Conservation (phyloP, 1,284 basidiomycete species). For the Ustilago tritici region DNA sequence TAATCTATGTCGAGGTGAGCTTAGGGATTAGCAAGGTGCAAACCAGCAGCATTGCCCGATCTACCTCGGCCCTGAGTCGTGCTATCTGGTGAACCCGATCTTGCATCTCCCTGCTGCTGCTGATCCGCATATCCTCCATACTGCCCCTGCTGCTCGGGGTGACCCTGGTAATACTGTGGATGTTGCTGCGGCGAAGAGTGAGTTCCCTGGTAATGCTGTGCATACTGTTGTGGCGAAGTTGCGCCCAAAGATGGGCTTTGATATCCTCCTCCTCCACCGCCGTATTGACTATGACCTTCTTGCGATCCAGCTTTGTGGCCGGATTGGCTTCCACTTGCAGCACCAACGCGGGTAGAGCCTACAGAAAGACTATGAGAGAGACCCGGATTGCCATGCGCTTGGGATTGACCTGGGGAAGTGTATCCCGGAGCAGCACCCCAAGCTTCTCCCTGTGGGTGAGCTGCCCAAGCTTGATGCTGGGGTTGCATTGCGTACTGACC, state of each 20-base stretch:
- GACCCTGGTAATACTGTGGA: constrained; percentile 30
- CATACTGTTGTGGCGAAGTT: constrained; percentile 29
- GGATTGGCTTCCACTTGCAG: constrained; percentile 10
- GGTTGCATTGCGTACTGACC: constrained; percentile 48
- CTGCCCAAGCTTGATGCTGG: constrained; percentile 30
- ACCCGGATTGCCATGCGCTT: constrained; percentile 34
- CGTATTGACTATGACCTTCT: constrained; percentile 45
- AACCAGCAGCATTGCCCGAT: constrained; percentile 11
- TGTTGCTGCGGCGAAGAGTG: constrained; percentile 25
- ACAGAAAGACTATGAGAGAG: constrained; percentile 34
- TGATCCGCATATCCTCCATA: constrained; percentile 3
- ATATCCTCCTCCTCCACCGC: constrained; percentile 29
- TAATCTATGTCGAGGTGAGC: neutral
- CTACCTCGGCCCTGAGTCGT: neutral
- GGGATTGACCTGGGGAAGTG: constrained; percentile 27
- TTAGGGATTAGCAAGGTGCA: constrained; percentile 52
- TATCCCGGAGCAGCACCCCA: constrained; percentile 49
- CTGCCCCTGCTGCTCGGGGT: constrained; percentile 10
- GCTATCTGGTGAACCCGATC: constrained; percentile 34
- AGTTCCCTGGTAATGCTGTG: constrained; percentile 43
- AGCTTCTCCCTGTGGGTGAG: constrained; percentile 26
- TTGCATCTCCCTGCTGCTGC: constrained; percentile 16
- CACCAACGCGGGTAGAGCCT: constrained; percentile 38
- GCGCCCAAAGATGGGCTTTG: constrained; percentile 27
- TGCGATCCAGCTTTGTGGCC: constrained; percentile 24